Percentiles rank a stretch among this genome's conserved stretches.
These are phyloP conservation scores for Rubroshorea leprosula DNA, from an alignment of 345 rosid species.

Conservation along the genomic window DNA sequence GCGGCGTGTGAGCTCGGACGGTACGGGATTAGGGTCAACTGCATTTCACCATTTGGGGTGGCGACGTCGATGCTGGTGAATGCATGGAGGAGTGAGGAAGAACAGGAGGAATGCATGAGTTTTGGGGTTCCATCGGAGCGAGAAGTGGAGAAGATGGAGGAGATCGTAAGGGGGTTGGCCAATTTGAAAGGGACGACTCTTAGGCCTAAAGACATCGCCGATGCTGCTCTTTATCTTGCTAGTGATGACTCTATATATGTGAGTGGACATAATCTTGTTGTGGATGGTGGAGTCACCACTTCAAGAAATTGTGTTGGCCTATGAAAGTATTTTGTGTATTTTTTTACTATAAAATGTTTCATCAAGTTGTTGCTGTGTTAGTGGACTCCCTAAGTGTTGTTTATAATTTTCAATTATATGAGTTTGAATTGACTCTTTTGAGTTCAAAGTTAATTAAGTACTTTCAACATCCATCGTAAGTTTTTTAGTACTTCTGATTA, in stretches of 20 bases:
- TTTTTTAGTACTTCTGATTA: no score
- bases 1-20: slow-evolving; percentile 18
- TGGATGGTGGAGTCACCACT: slow-evolving; percentile 78
- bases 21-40: slow-evolving; percentile 22
- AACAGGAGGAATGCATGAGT: slow-evolving; percentile 28
- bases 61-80: slow-evolving; percentile 34
- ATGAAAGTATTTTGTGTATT: slow-evolving; percentile 21
- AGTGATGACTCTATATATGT: slow-evolving; percentile 85
- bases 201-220: slow-evolving; percentile 64
- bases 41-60: slow-evolving; percentile 14
- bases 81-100: slow-evolving; percentile 43
- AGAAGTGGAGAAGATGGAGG: slow-evolving; percentile 63
- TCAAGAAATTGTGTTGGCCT: slow-evolving; percentile 74
- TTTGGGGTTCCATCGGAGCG: slow-evolving; percentile 29
- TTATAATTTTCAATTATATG: no score
- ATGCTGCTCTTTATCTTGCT: slow-evolving; percentile 75
- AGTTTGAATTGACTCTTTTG: no score
- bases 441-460: no score
- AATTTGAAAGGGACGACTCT: slow-evolving; percentile 54
- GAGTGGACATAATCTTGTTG: slow-evolving; percentile 83
- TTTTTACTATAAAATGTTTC: slow-evolving; percentile 3
- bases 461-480: no score
- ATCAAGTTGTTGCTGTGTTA: no score
- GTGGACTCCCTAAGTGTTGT: no score
- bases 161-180: slow-evolving; percentile 56